Evolutionary conservation across 305 asterid species (phyloP).

Genomic region (Rubia occidens): DNA sequence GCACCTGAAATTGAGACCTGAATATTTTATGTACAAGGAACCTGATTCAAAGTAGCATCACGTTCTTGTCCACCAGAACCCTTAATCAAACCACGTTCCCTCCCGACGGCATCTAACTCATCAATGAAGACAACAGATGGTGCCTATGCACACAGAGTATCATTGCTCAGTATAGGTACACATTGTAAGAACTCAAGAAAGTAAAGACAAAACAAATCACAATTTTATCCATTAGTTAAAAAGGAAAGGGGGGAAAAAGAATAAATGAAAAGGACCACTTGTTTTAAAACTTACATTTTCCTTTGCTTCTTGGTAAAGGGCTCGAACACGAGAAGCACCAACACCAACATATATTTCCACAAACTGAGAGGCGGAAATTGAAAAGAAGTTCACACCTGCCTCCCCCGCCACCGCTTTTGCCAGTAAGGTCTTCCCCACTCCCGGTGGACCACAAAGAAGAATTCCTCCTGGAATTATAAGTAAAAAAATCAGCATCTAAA

Average conservation of each 20-base stretch:
- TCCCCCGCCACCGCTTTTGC: constrained; percentile 99
- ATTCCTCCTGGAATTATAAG: constrained; percentile 64
- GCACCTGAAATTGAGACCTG: constrained; percentile 15
- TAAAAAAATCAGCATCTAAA: background rate
- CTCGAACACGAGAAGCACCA: constrained; percentile 98
- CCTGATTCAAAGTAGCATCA: constrained; percentile 98
- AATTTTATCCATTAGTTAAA: background rate
- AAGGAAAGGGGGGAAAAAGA: constrained; percentile 1
- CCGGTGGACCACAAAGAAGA: constrained; percentile 98
- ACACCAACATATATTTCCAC: constrained; percentile 98
- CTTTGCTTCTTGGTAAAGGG: constrained; percentile 92
- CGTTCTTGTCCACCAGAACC: constrained; percentile 99
- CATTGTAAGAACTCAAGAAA: background rate
- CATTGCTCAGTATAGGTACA: background rate
- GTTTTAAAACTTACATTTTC: constrained; percentile 56
- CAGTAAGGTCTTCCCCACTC: constrained; percentile 92
- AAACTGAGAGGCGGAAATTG: constrained; percentile 97
- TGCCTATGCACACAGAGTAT: constrained; percentile 37
- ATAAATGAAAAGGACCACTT: background rate
- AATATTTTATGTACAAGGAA: constrained; percentile 20
- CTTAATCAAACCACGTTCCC: constrained; percentile 83
- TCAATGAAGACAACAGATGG: constrained; percentile 97
- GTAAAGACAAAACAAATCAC: background rate
- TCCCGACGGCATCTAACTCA: constrained; percentile 98
- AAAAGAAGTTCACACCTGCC: constrained; percentile 98